Evolutionary conservation across 225 moss, liverwort and hornwort genomes (phyloP), one percentile per base, ranked within the genome.

Genomic region (Marchantia polymorpha): DNA sequence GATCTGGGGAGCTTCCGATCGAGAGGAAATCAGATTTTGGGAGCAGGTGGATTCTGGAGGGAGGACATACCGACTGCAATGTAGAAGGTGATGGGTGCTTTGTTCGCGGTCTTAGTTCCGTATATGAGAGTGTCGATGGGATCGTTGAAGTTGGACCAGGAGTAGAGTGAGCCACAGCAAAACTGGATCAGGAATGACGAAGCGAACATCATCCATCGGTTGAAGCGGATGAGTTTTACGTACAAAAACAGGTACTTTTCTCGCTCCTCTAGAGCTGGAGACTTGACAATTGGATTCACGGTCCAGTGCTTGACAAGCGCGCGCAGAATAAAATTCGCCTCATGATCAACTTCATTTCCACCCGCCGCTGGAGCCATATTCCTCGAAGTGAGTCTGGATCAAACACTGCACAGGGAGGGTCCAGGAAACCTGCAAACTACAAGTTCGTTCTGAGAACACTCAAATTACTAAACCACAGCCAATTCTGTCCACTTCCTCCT

Each of bases 91-190:
- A 87, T 92, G 0, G 78, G 77, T 3, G 92, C 91, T 76, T 76
- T 91, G 72, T 90, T 84, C 0, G 88, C 89, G 0, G 88, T 90
- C 76, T 82, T 86, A 25, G 86, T 83, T 64, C 91, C 92, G 39
- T 91, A 92, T 39, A 92, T 86, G 86, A 90, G 91, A 72, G 46
- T 77, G 69, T 92, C 92, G 53, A 92, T 91, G 23, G 92, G 92
- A 7, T 79, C 87, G 72, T 92, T 92, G 86, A 92, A 91, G 30
- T 90, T 90, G 3, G 92, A 92, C 92, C 91, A 92, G 10, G 92
- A 66, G 86, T 92, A 92, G 49, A 92, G 83, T 10, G 92, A 92
- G 65, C 92, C 92, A 64, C 92, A 92, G 80, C 92, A 92, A 31
- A 92, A 92, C 83, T 92, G 92, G 73, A 91, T 92, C 12, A 90